Evolutionary conservation across 2,329 filamentous ascomycete genomes (phyloP).

Genomic region (Penicillium sp.): DNA sequence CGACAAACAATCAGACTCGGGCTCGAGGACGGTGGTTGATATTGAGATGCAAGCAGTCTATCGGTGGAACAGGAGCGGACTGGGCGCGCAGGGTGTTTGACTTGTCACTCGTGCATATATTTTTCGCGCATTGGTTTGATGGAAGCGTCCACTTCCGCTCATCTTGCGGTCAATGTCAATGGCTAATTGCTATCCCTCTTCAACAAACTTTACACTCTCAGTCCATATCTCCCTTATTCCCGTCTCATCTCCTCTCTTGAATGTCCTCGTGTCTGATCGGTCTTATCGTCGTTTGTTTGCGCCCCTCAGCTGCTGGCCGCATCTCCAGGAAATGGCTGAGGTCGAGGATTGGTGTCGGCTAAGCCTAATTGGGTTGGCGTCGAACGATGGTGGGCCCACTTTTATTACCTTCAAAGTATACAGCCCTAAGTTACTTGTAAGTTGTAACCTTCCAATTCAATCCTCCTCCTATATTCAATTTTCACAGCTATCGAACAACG

Average conservation of each 20-base stretch:
- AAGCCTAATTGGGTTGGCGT: too few relatives aligned
- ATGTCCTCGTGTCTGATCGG: neutral
- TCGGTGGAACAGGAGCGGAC: neutral
- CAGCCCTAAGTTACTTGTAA: too few relatives aligned
- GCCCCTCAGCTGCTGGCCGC: neutral
- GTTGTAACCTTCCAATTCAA: too few relatives aligned
- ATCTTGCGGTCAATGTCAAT: neutral
- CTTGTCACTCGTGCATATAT: neutral
- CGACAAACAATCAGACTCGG: slow-evolving; percentile 60
- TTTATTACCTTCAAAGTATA: too few relatives aligned
- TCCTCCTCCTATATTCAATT: too few relatives aligned
- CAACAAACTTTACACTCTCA: neutral
- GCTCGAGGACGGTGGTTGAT: slow-evolving; percentile 46
- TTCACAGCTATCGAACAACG: too few relatives aligned
- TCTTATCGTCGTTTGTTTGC: neutral
- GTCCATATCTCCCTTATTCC: too few relatives aligned
- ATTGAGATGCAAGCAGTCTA: neutral
- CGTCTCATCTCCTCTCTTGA: neutral
- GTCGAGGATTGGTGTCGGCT: too few relatives aligned
- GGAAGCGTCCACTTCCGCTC: too few relatives aligned
- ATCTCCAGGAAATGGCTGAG: too few relatives aligned
- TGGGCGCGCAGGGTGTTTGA: neutral
- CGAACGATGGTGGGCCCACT: too few relatives aligned
- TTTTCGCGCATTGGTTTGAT: neutral
- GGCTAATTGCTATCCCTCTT: neutral